Percentiles rank a stretch among this genome's conserved stretches.
phyloP scores from a whole-genome alignment of 768 basidiomycete genomes.

The Tubosaeta brunneosetosa region DNA sequence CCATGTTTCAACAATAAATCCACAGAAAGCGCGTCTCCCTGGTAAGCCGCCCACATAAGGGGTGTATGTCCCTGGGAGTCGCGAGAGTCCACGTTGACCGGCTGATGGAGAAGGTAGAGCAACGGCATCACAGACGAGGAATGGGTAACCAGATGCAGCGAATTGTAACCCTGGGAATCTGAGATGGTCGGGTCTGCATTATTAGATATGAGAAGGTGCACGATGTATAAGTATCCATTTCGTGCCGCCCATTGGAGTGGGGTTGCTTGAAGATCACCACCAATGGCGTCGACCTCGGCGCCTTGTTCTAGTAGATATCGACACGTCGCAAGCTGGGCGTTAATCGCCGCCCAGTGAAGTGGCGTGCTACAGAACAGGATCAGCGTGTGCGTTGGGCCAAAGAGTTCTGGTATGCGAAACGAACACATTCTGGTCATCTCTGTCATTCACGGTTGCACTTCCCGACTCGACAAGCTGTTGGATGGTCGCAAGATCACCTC shows the following conservation, averaged over 20 bases:
- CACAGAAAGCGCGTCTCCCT: slow-evolving; percentile 94
- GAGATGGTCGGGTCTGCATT: slow-evolving; percentile 88
- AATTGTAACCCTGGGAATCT: slow-evolving; percentile 95
- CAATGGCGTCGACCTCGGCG: slow-evolving; percentile 90
- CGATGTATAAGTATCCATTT: slow-evolving; percentile 93
- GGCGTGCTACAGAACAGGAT: slow-evolving; percentile 48
- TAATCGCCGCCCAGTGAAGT: slow-evolving; percentile 97
- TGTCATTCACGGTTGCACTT: slow-evolving; percentile 64
- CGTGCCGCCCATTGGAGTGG: slow-evolving; percentile 98
- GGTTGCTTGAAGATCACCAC: slow-evolving; percentile 91
- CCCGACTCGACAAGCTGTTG: slow-evolving; percentile 68
- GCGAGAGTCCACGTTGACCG: slow-evolving; percentile 83
- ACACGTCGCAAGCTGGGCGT: slow-evolving; percentile 88
- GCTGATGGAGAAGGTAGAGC: slow-evolving; percentile 88
- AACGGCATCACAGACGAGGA: slow-evolving; percentile 93
- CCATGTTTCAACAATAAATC: slow-evolving; percentile 86
- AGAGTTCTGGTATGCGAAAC: slow-evolving; percentile 4
- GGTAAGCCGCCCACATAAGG: slow-evolving; percentile 99
- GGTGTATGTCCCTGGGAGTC: slow-evolving; percentile 93
- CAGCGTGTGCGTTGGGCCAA: background rate
- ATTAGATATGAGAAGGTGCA: slow-evolving; percentile 85
- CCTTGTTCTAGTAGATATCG: slow-evolving; percentile 86
- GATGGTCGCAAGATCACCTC: slow-evolving; percentile 70
- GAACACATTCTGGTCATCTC: slow-evolving; percentile 81
- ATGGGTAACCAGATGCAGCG: slow-evolving; percentile 92